Evolutionary conservation across 2,329 filamentous ascomycete species (phyloP).

Genomic region (Grosmannia penicillata): DNA sequence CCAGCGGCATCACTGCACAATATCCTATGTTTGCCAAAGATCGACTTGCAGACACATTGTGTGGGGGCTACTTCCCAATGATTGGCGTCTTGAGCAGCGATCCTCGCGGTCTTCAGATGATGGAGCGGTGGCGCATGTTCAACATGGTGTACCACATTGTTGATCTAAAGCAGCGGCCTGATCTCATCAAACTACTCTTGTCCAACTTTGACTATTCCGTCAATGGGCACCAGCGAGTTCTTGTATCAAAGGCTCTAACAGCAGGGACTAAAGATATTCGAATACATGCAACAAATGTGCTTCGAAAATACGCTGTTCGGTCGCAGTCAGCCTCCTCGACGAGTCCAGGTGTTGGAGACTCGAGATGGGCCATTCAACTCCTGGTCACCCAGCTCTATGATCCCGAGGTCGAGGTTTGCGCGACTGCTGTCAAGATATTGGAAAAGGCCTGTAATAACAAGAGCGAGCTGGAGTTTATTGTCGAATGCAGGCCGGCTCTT

Average conservation of each 20-base stretch:
- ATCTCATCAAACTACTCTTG: conserved; percentile 77
- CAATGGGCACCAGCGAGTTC: conserved; percentile 76
- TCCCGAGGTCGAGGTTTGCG: conserved; percentile 90
- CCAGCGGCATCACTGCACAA: conserved; percentile 61
- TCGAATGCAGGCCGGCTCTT: conserved; percentile 84
- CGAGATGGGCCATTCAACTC: conserved; percentile 90
- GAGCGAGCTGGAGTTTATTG: conserved; percentile 83
- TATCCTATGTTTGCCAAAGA: conserved; percentile 81
- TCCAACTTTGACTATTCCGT: conserved; percentile 86
- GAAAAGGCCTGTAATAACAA: conserved; percentile 95
- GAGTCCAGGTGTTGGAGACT: conserved; percentile 42
- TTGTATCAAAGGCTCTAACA: conserved; percentile 86
- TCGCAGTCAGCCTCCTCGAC: conserved; percentile 10
- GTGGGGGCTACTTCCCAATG: conserved; percentile 87
- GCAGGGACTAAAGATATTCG: conserved; percentile 83
- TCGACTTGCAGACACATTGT: conserved; percentile 72
- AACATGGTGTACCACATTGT: conserved; percentile 99
- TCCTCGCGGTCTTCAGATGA: conserved; percentile 66
- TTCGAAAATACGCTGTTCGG: conserved; percentile 70
- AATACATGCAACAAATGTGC: conserved; percentile 73
- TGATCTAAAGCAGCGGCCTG: conserved; percentile 77
- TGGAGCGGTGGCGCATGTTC: conserved; percentile 94
- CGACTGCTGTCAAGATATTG: conserved; percentile 89
- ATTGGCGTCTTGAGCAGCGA: conserved; percentile 77
- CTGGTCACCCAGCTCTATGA: conserved; percentile 98